Evolutionary conservation across 2,329 filamentous ascomycete genomes (phyloP).

Genomic region (Podosphaera fusca): DNA sequence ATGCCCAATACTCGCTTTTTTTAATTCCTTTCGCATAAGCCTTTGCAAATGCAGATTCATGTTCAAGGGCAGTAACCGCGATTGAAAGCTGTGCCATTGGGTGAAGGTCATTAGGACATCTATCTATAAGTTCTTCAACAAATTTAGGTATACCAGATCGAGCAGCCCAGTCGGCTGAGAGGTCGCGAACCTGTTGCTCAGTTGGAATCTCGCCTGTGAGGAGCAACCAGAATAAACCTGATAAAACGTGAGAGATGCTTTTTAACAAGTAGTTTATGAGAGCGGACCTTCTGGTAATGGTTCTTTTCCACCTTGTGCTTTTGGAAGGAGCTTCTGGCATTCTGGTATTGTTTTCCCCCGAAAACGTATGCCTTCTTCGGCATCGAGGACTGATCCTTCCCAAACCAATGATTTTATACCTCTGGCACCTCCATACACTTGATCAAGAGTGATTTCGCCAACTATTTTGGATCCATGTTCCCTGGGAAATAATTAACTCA

Average conservation of each 20-base stretch:
- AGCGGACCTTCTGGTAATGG: conserved; percentile 73
- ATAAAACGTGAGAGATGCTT: conserved; percentile 1
- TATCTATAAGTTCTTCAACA: conserved; percentile 97
- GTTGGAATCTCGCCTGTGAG: conserved; percentile 91
- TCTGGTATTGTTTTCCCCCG: conserved; percentile 97
- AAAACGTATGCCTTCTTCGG: conserved; percentile 98
- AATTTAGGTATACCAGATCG: conserved; percentile 94
- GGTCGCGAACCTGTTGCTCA: conserved; percentile 94
- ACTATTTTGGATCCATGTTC: conserved; percentile 88
- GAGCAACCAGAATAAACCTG: conserved; percentile 97
- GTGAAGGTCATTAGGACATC: conserved; percentile 95
- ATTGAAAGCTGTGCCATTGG: conserved; percentile 99
- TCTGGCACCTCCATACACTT: conserved; percentile 97
- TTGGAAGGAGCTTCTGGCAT: conserved; percentile 92
- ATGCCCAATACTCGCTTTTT: conserved; percentile 99
- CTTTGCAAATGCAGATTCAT: conserved; percentile 93
- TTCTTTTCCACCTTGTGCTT: conserved; percentile 89
- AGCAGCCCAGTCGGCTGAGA: conserved; percentile 96
- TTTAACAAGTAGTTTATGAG: conserved; percentile 5
- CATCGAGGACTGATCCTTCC: conserved; percentile 94
- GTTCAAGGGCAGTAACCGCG: conserved; percentile 92
- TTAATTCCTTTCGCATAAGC: conserved; percentile 97
- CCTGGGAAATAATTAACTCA: conserved; percentile 24
- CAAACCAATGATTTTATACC: conserved; percentile 97
- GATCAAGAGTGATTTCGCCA: conserved; percentile 95